Base-by-base conservation (phyloP, 2,329 filamentous ascomycete genomes). In the Claviceps monticola region DNA sequence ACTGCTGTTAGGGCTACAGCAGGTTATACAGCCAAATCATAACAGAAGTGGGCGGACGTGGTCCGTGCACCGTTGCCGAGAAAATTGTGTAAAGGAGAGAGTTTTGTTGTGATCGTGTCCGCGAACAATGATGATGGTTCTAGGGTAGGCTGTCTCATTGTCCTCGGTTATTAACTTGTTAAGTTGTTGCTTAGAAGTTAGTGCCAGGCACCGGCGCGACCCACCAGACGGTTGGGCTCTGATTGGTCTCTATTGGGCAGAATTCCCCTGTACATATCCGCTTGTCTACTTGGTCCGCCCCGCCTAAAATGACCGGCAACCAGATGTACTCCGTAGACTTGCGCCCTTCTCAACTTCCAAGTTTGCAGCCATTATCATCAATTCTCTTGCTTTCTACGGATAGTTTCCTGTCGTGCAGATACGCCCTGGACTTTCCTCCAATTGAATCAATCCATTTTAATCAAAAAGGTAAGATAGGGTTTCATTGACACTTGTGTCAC, bases 231-330 rank as follows among this genome's bases (percentile, higher is more conserved):
- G 11, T 49, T 44, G 29, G 50, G 50, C 51, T 46, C 46, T 50
- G 51, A 53, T 53, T 53, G 51, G 51, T 26, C 44, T 46, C 19
- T 36, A 6, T 46, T 23, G 16, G 51, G 42, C 29, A 16, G 9
- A 16, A 16, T 26, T 21, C 42, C 9, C 5, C 37, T 13, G 11
- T 38, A 19, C 19, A 19, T 19, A 13, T 13, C 36, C 8, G 11
- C 7, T 14, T 13, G 36, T 14, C 36, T 38, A 14, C 37, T n/a
- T 39, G 37, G 37, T n/a, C n/a, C 38, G 42, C 42, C 42, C 42
- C 21, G 42, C 42, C 21, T 34, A 34, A 11, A 44, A 44, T 44
- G 19, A 44, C 41, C 17, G 41, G 29, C 29, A 34, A 34, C 29
- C 29, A 34, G 29, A 34, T 34, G 29, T 29, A 29, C 2, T 3